Conservation (phyloP, 352 stramenopile genomes). For the Pythium plurisporium region DNA sequence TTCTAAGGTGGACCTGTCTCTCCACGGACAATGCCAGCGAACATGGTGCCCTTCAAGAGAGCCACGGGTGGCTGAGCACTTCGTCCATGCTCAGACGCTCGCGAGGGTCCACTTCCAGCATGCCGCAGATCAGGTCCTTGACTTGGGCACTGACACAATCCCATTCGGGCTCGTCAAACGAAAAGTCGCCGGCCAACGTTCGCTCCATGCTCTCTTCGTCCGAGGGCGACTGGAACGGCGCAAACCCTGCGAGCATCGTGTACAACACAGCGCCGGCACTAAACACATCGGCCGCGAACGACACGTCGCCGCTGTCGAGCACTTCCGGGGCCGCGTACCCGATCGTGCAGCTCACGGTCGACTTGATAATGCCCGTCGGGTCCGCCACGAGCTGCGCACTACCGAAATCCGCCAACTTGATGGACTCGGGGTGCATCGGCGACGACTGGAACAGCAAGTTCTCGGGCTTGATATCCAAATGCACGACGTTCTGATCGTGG, state of each 20-base stretch:
- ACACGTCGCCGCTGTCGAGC: conserved; percentile 40
- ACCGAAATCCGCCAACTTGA: conserved; percentile 76
- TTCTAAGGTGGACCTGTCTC: no score
- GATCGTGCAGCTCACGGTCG: conserved; percentile 59
- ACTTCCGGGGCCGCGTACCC: conserved; percentile 74
- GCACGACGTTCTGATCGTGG: conserved; percentile 57
- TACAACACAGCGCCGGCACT: conserved; percentile 69
- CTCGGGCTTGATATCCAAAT: conserved; percentile 79
- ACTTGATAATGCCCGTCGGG: conserved; percentile 24
- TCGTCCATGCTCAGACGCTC: conserved; percentile 59
- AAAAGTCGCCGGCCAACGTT: conserved; percentile 41
- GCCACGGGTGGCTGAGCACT: conserved; percentile 58
- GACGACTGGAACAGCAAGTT: conserved; percentile 73
- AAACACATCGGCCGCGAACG: conserved; percentile 70
- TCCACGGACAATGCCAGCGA: no score
- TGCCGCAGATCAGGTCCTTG: conserved; percentile 53
- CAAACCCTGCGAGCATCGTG: conserved; percentile 58
- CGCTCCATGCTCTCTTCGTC: conserved; percentile 60
- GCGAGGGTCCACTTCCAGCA: conserved; percentile 42
- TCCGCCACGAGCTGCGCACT: conserved; percentile 43
- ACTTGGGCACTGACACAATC: conserved; percentile 38
- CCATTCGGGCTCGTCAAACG: conserved; percentile 60
- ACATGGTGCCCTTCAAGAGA: no score
- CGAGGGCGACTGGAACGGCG: conserved; percentile 53
- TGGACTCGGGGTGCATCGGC: conserved; percentile 35